phyloP scores from a whole-genome alignment of 2,329 filamentous ascomycete species.

The Colletotrichum aenigma region DNA sequence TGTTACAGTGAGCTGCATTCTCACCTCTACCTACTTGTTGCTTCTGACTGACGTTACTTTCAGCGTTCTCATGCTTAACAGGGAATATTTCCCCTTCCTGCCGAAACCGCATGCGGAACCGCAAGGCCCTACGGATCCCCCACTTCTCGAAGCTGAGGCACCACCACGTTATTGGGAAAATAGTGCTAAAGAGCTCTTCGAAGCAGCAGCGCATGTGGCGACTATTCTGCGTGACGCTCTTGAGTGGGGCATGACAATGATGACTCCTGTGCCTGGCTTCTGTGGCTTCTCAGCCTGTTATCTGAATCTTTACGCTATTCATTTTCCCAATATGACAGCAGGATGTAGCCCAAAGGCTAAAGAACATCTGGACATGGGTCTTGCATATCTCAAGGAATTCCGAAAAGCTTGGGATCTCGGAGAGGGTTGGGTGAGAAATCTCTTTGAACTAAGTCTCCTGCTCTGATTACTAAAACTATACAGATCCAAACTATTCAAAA shows the following conservation, averaged over 20 bases:
- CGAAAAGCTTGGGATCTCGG: background rate
- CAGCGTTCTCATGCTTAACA: background rate
- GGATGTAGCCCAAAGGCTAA: background rate
- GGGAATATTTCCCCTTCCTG: background rate
- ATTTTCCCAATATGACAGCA: background rate
- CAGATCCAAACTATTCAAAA: background rate
- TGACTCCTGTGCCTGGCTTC: background rate
- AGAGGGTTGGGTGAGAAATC: background rate
- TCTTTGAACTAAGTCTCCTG: background rate
- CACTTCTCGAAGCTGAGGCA: background rate
- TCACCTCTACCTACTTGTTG: rapidly evolving
- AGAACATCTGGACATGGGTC: background rate
- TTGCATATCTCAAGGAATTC: background rate
- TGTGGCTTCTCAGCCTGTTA: background rate
- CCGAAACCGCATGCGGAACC: background rate
- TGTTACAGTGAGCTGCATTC: background rate
- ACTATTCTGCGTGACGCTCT: background rate
- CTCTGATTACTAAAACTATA: rapidly evolving
- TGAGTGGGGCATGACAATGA: background rate
- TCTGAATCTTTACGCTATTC: background rate
- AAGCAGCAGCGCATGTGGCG: background rate
- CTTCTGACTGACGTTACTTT: background rate
- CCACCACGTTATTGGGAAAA: background rate
- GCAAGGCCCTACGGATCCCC: background rate
- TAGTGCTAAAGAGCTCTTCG: background rate